Percentiles rank a stretch among this genome's conserved stretches.
Evolutionary conservation across 2,329 filamentous ascomycete species (phyloP).

Genomic region (Hortaea werneckii): DNA sequence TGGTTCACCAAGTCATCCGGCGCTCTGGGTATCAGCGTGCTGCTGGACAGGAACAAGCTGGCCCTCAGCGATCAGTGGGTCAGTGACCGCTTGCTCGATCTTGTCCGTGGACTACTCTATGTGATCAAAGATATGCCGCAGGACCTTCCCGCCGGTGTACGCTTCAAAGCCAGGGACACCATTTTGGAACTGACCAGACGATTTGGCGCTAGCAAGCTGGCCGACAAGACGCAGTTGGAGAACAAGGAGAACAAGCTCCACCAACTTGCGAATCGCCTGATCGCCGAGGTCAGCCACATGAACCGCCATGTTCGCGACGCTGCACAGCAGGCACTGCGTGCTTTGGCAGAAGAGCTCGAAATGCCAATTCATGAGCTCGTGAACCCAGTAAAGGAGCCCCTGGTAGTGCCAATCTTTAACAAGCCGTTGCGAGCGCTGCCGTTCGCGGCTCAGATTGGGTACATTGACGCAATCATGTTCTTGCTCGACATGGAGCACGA

Average conservation of each 20-base stretch:
- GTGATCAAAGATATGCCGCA: constrained; percentile 97
- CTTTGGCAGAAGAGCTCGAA: constrained; percentile 67
- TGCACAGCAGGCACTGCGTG: constrained; percentile 67
- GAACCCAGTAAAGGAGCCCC: constrained; percentile 76
- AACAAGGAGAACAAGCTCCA: constrained; percentile 57
- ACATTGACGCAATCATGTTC: constrained; percentile 95
- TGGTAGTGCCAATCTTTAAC: constrained; percentile 85
- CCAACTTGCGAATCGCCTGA: constrained; percentile 73
- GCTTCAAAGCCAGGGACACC: constrained; percentile 71
- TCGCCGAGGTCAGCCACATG: constrained; percentile 86
- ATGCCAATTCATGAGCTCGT: constrained; percentile 81
- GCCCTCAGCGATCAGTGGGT: constrained; percentile 80
- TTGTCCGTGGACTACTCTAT: constrained; percentile 84
- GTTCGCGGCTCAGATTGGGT: constrained; percentile 92
- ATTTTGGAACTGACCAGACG: constrained; percentile 63
- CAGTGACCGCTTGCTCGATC: constrained; percentile 70
- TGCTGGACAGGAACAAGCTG: constrained; percentile 75
- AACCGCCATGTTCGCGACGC: constrained; percentile 89
- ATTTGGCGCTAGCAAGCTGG: constrained; percentile 61
- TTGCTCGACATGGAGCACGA: constrained; percentile 82
- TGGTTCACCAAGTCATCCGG: constrained; percentile 98
- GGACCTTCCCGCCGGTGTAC: constrained; percentile 82
- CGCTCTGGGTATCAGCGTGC: constrained; percentile 75
- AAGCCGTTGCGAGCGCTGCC: constrained; percentile 89
- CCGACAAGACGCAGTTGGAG: constrained; percentile 68